Evolutionary conservation across 2,329 filamentous ascomycete species (phyloP), one percentile per base, ranked within the genome.

Genomic region (Diaporthe velutina): DNA sequence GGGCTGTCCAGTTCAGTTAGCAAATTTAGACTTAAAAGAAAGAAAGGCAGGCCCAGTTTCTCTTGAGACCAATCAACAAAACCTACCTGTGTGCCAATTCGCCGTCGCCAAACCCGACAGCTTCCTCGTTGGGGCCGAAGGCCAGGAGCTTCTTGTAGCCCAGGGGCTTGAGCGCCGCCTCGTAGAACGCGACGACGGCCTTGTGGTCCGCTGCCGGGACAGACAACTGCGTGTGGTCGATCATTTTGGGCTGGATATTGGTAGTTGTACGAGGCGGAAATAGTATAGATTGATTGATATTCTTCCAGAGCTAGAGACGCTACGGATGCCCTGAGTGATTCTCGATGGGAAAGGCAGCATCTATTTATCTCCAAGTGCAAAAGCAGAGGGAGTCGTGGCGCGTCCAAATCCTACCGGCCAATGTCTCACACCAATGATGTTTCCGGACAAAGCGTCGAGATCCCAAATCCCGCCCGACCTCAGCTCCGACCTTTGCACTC

Each of bases 181-280:
- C 77, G 78, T 85, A 85, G 74, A 83, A 82, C 10, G 76, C 76
- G 3, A 85, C 77, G 54, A 78, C 73, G 33, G 80, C 76, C 70
- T 79, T 73, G 79, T 81, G 79, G 48, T 79, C 77, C 55, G 76
- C 78, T 67, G 79, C 75, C 66, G 83, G 77, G 68, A 83, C 78
- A 28, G 70, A 73, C 74, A 85, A 76, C 70, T 79, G 77, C 54
- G 80, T 78, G 79, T 85, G 84, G 58, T 83, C 80, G 75, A 85
- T 82, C 74, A 75, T 74, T 22, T 71, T 75, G 71, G 25, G 42
- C 7, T 17, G 5, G 33, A 17, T 28, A 3, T 54, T 30, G 15
- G 7, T 40, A 4, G 17, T 12, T 33, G 33, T 17, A 3, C 5
- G 15, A 35, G 45, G 6, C 8, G 22, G 15, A n/a, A 12, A 17